These are phyloP conservation scores for Suhomyces ambrosiae DNA, from an alignment of 1,139 yeast genomes.

Conservation along the genomic window DNA sequence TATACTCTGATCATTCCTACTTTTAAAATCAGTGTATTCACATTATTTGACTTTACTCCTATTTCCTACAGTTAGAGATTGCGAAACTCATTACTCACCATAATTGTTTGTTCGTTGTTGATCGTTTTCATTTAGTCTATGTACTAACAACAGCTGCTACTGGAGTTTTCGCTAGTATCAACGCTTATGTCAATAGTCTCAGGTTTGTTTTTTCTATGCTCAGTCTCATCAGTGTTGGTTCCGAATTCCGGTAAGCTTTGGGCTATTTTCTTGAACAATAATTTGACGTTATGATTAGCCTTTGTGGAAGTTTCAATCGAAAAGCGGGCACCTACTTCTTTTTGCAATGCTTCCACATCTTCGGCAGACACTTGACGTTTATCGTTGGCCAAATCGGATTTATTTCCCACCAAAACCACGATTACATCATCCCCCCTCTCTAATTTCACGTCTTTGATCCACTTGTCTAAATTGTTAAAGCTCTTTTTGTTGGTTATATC, in stretches of 20 bases:
- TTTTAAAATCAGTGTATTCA: too few relatives aligned
- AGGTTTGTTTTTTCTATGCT: slow-evolving; percentile 30
- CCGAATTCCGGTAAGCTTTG: slow-evolving; percentile 81
- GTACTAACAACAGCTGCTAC: slow-evolving; percentile 22
- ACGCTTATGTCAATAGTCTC: slow-evolving; percentile 50
- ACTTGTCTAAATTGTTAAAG: slow-evolving; percentile 65
- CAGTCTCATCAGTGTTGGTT: slow-evolving; percentile 25
- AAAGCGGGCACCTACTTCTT: slow-evolving; percentile 64
- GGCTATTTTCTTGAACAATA: slow-evolving; percentile 86
- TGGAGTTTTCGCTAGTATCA: slow-evolving; percentile 22
- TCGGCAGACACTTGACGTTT: slow-evolving; percentile 55
- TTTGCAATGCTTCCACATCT: slow-evolving; percentile 66
- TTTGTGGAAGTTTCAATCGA: slow-evolving; percentile 94
- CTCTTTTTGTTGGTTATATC: slow-evolving; percentile 87
- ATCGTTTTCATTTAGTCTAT: too few relatives aligned
- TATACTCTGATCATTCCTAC: too few relatives aligned
- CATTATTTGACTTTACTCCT: too few relatives aligned
- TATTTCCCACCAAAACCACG: slow-evolving; percentile 72
- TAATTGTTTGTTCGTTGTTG: too few relatives aligned
- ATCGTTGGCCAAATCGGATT: slow-evolving; percentile 70
- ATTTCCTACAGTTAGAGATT: too few relatives aligned
- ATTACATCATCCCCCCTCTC: slow-evolving; percentile 75
- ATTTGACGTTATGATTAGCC: slow-evolving; percentile 91
- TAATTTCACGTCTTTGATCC: slow-evolving; percentile 63
- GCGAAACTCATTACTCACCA: too few relatives aligned